Evolutionary conservation across 495 filamentous ascomycete genomes (phyloP).

Genomic region (Penicillium egyptiacum): DNA sequence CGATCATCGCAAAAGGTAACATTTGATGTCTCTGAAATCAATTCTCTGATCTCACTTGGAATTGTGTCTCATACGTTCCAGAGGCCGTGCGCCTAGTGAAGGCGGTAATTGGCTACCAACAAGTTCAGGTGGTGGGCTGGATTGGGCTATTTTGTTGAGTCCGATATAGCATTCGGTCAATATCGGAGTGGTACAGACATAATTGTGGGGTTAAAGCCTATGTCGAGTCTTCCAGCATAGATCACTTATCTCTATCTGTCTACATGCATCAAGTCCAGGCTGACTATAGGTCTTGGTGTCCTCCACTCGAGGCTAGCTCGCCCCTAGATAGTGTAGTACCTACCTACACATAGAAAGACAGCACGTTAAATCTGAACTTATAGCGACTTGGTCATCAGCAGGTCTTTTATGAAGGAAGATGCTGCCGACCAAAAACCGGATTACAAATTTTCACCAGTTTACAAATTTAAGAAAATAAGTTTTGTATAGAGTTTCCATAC

Average conservation of each 20-base stretch:
- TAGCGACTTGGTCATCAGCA: too few relatives aligned
- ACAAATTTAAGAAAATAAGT: too few relatives aligned
- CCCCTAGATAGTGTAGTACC: too few relatives aligned
- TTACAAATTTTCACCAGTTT: too few relatives aligned
- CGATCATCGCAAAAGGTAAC: background rate
- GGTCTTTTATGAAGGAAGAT: background rate
- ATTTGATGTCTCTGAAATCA: background rate
- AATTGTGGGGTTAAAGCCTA: background rate
- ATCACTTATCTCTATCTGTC: background rate
- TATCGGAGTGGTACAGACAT: background rate
- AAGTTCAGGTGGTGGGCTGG: background rate
- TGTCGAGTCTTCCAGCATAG: background rate
- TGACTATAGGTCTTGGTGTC: background rate
- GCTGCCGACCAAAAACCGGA: too few relatives aligned
- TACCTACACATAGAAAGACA: too few relatives aligned
- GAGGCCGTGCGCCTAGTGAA: background rate
- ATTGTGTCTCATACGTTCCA: background rate
- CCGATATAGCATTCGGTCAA: constrained; percentile 3
- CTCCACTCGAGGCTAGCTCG: background rate
- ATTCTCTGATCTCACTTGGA: background rate
- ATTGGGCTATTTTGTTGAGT: background rate
- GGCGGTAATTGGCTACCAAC: constrained; percentile 9
- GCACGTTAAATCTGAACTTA: too few relatives aligned
- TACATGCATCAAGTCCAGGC: background rate
- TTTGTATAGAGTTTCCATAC: too few relatives aligned